Percentiles rank a stretch among this genome's conserved stretches.
phyloP scores from a whole-genome alignment of 495 filamentous ascomycete species.

The Talaromyces wortmannii region DNA sequence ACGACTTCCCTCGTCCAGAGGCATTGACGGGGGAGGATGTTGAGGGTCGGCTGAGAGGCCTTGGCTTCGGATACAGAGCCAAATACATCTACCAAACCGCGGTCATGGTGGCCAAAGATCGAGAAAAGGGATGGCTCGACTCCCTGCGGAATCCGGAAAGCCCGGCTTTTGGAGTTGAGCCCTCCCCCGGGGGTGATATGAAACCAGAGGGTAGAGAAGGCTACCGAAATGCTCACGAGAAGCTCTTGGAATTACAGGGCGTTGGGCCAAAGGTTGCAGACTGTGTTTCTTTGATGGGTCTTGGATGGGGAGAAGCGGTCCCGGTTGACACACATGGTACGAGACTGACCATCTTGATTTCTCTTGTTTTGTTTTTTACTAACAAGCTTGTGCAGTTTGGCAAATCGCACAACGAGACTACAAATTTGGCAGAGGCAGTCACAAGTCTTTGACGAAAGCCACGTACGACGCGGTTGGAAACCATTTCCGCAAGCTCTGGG shows the following conservation, averaged over 20 bases:
- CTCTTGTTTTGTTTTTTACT: not conserved
- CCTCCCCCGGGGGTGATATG: slow-evolving; percentile 40
- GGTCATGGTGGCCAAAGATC: slow-evolving; percentile 57
- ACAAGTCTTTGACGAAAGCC: slow-evolving; percentile 78
- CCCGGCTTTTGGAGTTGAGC: slow-evolving; percentile 47
- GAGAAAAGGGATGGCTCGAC: slow-evolving; percentile 68
- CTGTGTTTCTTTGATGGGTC: slow-evolving; percentile 92
- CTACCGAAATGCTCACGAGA: slow-evolving; percentile 77
- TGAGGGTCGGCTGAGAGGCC: slow-evolving; percentile 66
- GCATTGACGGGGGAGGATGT: slow-evolving; percentile 61
- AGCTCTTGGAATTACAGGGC: slow-evolving; percentile 69
- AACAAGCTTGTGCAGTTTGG: slow-evolving; percentile 56
- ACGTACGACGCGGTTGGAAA: slow-evolving; percentile 88
- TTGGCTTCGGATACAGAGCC: slow-evolving; percentile 94
- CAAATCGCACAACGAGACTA: slow-evolving; percentile 97
- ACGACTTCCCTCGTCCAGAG: slow-evolving; percentile 79
- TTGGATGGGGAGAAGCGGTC: slow-evolving; percentile 94
- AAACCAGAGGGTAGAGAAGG: slow-evolving; percentile 52
- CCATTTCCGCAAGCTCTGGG: slow-evolving; percentile 88
- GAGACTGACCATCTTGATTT: slow-evolving; percentile 9
- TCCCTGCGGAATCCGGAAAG: slow-evolving; percentile 69
- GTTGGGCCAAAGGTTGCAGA: slow-evolving; percentile 97
- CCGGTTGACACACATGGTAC: slow-evolving; percentile 91
- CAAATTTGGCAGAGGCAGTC: slow-evolving; percentile 76
- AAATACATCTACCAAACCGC: slow-evolving; percentile 88